Evolutionary conservation across 768 basidiomycete genomes (phyloP).

Genomic region (Suillus cothurnatus): DNA sequence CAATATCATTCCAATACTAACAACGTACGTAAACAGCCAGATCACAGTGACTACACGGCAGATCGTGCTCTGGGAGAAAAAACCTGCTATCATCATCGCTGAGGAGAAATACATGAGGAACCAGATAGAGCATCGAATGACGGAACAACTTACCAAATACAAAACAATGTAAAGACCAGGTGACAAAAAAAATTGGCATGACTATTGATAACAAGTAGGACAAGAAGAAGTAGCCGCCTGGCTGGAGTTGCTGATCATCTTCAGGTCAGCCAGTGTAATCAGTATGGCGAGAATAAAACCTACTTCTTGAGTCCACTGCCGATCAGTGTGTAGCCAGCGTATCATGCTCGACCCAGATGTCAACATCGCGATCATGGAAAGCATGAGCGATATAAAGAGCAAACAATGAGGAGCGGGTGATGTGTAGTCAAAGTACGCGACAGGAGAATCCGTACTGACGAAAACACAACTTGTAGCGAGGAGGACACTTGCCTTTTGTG

Average conservation of each 20-base stretch:
- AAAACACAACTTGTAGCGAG: background rate
- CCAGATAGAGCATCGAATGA: background rate
- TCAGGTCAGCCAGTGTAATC: background rate
- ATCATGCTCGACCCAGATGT: background rate
- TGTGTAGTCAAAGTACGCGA: background rate
- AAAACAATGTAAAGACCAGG: background rate
- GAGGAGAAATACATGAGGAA: background rate
- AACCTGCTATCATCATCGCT: background rate
- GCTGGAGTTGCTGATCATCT: background rate
- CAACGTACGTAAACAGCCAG: background rate
- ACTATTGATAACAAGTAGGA: background rate
- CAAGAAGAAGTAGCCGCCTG: background rate
- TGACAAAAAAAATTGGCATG: background rate
- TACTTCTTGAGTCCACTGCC: background rate
- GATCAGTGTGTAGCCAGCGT: background rate
- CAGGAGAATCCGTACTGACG: background rate
- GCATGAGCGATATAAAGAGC: background rate
- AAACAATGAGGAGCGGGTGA: background rate
- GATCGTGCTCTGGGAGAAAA: background rate
- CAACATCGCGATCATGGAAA: background rate
- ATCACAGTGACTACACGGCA: background rate
- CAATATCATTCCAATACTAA: background rate
- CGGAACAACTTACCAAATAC: background rate
- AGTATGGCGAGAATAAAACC: background rate
- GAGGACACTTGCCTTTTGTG: background rate